phyloP scores from a whole-genome alignment of 352 stramenopile species.

The Phytopythium helicoides region DNA sequence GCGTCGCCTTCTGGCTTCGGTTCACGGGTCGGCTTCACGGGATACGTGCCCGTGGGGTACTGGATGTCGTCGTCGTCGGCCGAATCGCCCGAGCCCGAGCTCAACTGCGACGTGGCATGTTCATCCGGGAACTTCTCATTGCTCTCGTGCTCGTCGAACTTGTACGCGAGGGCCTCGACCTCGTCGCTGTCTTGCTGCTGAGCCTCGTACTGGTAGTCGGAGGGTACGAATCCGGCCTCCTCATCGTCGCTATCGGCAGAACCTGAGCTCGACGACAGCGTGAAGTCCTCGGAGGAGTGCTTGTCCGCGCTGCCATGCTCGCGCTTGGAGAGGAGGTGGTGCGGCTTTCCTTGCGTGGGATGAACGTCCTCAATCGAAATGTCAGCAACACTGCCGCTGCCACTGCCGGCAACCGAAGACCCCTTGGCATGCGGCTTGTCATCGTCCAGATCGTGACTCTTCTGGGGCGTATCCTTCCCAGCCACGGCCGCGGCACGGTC shows the following conservation, averaged over 20 bases:
- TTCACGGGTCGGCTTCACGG: background rate
- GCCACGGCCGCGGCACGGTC: background rate
- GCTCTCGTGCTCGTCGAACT: too few species aligned
- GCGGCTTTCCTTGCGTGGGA: background rate
- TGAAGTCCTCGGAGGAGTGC: constrained; percentile 1
- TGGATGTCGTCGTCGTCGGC: background rate
- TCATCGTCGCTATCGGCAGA: constrained; percentile 1
- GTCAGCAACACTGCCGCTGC: background rate
- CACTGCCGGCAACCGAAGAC: background rate
- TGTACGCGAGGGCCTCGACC: background rate
- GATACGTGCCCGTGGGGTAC: too few species aligned
- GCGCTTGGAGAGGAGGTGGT: background rate
- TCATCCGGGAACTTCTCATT: background rate
- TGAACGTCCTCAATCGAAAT: background rate
- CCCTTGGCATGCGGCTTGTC: background rate
- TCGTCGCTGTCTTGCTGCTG: too few species aligned
- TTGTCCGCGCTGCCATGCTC: background rate
- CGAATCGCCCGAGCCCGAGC: too few species aligned
- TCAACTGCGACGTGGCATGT: too few species aligned
- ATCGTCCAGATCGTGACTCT: too few species aligned
- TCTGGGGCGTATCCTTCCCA: background rate
- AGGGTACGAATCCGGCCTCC: background rate
- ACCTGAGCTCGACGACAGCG: constrained; percentile 1
- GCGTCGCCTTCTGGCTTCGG: background rate
- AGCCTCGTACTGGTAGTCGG: too few species aligned